Percentiles rank a stretch among this genome's conserved stretches.
Evolutionary conservation across 2,329 filamentous ascomycete genomes (phyloP).

Genomic region (Monosporascus sp.): DNA sequence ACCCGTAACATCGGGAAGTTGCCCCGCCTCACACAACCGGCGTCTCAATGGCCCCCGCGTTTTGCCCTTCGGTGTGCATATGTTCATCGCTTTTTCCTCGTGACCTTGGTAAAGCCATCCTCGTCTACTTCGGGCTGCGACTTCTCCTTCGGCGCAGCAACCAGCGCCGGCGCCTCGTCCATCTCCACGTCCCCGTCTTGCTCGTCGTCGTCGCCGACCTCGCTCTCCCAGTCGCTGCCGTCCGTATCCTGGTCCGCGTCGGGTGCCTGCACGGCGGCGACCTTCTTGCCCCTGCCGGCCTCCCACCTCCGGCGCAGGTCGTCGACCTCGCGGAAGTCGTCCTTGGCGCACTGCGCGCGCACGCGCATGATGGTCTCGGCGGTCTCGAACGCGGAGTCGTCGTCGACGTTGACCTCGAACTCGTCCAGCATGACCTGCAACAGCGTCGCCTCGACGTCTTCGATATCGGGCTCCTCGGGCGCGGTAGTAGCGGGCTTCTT

Average conservation of each 20-base stretch:
- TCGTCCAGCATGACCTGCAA: conserved; percentile 92
- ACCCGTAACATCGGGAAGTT: conserved; percentile 7
- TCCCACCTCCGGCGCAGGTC: conserved; percentile 58
- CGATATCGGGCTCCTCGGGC: conserved; percentile 56
- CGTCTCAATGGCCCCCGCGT: neutral
- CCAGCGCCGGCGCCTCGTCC: conserved; percentile 61
- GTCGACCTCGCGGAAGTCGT: conserved; percentile 60
- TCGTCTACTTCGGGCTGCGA: conserved; percentile 68
- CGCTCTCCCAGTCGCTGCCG: conserved; percentile 51
- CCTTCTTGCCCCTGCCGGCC: conserved; percentile 54
- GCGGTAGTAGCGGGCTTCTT: conserved; percentile 8
- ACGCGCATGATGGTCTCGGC: conserved; percentile 68
- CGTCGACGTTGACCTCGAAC: conserved; percentile 88
- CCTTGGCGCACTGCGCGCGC: conserved; percentile 57
- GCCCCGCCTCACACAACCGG: neutral
- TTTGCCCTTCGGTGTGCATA: conserved; percentile 4
- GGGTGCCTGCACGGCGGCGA: conserved; percentile 31
- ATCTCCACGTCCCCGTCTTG: conserved; percentile 58
- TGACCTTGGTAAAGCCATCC: conserved; percentile 74
- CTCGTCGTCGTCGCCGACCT: conserved; percentile 52
- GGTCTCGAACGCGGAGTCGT: conserved; percentile 73
- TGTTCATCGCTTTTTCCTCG: conserved; percentile 55
- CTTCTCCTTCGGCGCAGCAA: conserved; percentile 55
- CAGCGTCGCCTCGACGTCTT: conserved; percentile 78
- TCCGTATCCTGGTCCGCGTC: conserved; percentile 32